Percentiles rank a stretch among this genome's conserved stretches.
Conservation (phyloP, 139 green algal species). For the Chlorella sp. region DNA sequence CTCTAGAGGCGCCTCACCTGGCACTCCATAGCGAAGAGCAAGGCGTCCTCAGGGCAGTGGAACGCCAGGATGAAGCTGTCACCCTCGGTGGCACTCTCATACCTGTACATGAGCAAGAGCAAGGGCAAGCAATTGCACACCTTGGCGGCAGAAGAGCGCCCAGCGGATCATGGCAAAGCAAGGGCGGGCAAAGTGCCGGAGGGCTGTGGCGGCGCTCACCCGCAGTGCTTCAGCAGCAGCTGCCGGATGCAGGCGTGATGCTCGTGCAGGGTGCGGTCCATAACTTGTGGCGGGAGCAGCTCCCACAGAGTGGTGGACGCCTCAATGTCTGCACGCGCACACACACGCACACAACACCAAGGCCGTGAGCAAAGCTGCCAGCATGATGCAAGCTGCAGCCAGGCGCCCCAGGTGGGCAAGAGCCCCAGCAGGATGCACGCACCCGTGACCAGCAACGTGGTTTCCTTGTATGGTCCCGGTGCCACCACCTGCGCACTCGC, state of each 20-base stretch:
- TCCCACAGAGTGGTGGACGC: slow-evolving; percentile 41
- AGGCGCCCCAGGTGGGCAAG: too few species aligned
- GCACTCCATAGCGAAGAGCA: slow-evolving; percentile 33
- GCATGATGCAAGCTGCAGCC: too few species aligned
- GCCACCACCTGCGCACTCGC: neutral
- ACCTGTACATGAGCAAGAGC: slow-evolving; percentile 6
- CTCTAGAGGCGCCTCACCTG: too few species aligned
- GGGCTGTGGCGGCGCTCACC: slow-evolving; percentile 10
- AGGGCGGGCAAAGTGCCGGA: neutral
- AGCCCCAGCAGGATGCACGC: too few species aligned
- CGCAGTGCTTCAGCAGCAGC: slow-evolving; percentile 30
- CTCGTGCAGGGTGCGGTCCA: slow-evolving; percentile 34
- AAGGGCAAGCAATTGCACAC: neutral
- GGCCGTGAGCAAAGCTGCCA: too few species aligned
- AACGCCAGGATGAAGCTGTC: slow-evolving; percentile 51
- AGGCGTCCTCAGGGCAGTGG: slow-evolving; percentile 39
- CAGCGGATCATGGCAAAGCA: neutral
- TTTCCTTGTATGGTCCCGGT: neutral
- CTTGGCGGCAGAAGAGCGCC: neutral
- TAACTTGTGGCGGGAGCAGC: slow-evolving; percentile 27
- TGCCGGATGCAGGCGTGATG: slow-evolving; percentile 33
- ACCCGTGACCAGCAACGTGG: neutral
- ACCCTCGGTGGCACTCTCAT: slow-evolving; percentile 33
- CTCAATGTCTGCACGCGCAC: slow-evolving; percentile 23
- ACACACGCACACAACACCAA: neutral